Evolutionary conservation across 1,284 basidiomycete species (phyloP).

Genomic region (Testicularia cyperi): DNA sequence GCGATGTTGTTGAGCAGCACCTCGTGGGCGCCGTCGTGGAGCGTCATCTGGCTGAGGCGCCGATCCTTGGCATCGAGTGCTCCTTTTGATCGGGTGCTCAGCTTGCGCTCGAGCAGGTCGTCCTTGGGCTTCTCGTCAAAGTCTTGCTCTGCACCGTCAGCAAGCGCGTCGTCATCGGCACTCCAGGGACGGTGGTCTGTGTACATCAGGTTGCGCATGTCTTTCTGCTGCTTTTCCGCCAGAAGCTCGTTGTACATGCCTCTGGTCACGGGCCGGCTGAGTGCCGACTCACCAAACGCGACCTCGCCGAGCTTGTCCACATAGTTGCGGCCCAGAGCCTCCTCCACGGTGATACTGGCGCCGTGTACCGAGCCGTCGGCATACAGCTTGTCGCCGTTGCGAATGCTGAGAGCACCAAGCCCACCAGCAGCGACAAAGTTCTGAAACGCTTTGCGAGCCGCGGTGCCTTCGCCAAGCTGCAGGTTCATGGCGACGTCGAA

Average conservation of each 20-base stretch:
- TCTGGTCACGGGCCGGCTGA: constrained; percentile 42
- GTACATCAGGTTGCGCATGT: constrained; percentile 8
- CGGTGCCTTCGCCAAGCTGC: constrained; percentile 38
- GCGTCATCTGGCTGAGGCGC: constrained; percentile 25
- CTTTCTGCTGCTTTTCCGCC: constrained; percentile 42
- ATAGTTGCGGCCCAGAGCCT: constrained; percentile 40
- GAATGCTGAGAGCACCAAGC: constrained; percentile 33
- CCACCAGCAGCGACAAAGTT: constrained; percentile 45
- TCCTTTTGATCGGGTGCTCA: constrained; percentile 9
- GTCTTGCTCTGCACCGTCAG: constrained; percentile 4
- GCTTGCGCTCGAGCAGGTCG: constrained; percentile 9
- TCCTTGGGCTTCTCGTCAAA: not conserved
- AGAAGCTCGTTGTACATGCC: constrained; percentile 41
- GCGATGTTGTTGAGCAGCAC: constrained; percentile 14
- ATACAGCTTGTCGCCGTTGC: constrained; percentile 1
- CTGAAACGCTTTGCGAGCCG: constrained; percentile 38
- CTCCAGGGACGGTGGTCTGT: constrained; percentile 20
- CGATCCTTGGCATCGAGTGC: constrained; percentile 4
- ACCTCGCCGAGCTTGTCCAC: constrained; percentile 48
- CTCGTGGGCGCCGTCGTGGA: constrained; percentile 22
- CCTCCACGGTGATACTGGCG: constrained; percentile 23
- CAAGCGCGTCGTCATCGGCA: constrained; percentile 10
- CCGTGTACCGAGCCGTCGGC: constrained; percentile 5
- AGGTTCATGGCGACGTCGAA: constrained; percentile 48
- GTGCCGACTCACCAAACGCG: constrained; percentile 44